These are phyloP conservation scores for Suaeda aralocaspica DNA, from an alignment of 148 eudicot species.

Conservation along the genomic window DNA sequence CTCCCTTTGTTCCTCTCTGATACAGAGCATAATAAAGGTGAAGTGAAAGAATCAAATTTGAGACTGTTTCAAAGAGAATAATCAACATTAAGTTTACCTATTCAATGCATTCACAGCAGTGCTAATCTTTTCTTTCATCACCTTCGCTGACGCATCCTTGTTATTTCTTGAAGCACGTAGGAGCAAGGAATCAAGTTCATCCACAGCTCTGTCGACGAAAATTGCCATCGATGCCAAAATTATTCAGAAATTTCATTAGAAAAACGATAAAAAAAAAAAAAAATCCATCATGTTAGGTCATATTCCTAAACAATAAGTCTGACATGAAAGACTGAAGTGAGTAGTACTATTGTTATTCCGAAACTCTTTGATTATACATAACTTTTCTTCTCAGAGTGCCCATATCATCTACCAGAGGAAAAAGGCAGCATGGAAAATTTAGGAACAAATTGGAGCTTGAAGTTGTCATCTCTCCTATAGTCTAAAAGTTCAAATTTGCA, in stretches of 20 bases:
- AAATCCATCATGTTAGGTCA: neutral
- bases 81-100: slow-evolving; percentile 37
- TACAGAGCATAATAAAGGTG: too few species aligned
- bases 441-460: neutral
- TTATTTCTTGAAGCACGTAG: slow-evolving; percentile 82
- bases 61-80: neutral
- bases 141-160: slow-evolving; percentile 47
- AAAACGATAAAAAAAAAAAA: neutral
- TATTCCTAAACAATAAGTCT: neutral
- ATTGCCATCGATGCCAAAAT: slow-evolving; percentile 11
- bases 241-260: slow-evolving; percentile 21
- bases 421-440: neutral
- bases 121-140: slow-evolving; percentile 68
- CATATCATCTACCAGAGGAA: neutral
- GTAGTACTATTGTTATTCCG: neutral
- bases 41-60: neutral
- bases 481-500: neutral
- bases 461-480: neutral
- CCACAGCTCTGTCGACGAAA: slow-evolving; percentile 56
- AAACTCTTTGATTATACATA: neutral
- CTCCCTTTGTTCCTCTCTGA: neutral
- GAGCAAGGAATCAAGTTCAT: slow-evolving; percentile 83
- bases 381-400: neutral
- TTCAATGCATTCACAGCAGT: slow-evolving; percentile 59
- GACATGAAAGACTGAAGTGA: neutral